These are phyloP conservation scores for Malassezia caprae DNA, from an alignment of 1,284 basidiomycete genomes.

Conservation along the genomic window DNA sequence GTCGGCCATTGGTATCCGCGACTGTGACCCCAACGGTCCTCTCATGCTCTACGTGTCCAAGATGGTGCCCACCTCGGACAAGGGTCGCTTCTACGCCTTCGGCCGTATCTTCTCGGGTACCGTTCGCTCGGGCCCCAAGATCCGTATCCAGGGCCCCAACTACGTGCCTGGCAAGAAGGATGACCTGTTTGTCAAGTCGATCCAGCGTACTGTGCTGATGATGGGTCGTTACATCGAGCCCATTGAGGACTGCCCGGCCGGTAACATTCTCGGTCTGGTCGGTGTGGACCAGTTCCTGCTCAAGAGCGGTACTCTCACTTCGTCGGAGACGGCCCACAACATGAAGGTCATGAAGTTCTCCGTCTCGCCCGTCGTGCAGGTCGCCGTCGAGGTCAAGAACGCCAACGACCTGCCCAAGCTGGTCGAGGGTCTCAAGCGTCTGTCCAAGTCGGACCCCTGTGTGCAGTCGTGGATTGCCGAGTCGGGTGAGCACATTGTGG, in stretches of 20 bases:
- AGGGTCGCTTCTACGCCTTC: slow-evolving; percentile 99
- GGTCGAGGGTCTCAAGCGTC: slow-evolving; percentile 98
- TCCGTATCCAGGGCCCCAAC: slow-evolving; percentile 99
- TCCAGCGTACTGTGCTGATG: slow-evolving; percentile 98
- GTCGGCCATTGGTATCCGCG: slow-evolving; percentile 94
- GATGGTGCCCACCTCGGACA: slow-evolving; percentile 99
- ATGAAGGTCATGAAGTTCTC: slow-evolving; percentile 91
- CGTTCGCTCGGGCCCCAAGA: slow-evolving; percentile 90
- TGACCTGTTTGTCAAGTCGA: slow-evolving; percentile 93
- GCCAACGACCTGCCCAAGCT: slow-evolving; percentile 97
- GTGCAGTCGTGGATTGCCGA: slow-evolving; percentile 91
- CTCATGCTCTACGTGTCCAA: slow-evolving; percentile 98
- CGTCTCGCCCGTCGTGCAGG: slow-evolving; percentile 97
- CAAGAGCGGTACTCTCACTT: slow-evolving; percentile 90
- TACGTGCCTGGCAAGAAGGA: slow-evolving; percentile 98
- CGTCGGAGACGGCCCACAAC: slow-evolving; percentile 98
- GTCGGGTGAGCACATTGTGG: slow-evolving; percentile 95
- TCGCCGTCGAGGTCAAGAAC: slow-evolving; percentile 99
- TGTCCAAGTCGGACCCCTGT: slow-evolving; percentile 99
- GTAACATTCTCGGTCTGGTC: slow-evolving; percentile 98
- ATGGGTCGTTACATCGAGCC: slow-evolving; percentile 99
- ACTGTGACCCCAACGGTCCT: slow-evolving; percentile 93
- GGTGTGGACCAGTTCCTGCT: slow-evolving; percentile 99
- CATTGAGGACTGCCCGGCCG: slow-evolving; percentile 96
- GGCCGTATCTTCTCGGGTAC: slow-evolving; percentile 99